Conservation (phyloP, 2,329 filamentous ascomycete species). For the Colletotrichum lini region DNA sequence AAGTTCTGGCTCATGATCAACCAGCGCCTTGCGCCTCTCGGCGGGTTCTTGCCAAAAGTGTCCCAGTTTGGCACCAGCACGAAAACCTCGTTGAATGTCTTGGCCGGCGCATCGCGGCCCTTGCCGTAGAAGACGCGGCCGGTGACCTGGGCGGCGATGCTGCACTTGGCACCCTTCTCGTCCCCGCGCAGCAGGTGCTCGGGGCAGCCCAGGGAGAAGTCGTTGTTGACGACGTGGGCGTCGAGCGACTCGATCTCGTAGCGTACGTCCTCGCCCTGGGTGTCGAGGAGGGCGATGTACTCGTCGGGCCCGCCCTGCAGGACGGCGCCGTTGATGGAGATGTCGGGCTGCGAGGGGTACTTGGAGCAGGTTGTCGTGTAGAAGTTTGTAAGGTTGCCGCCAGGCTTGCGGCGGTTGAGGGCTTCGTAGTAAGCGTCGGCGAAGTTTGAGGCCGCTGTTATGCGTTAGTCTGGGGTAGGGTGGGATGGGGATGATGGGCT, state of each 20-base stretch:
- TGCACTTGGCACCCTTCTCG: conserved; percentile 71
- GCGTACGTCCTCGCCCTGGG: conserved; percentile 69
- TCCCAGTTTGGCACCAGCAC: conserved; percentile 85
- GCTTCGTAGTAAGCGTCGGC: conserved; percentile 81
- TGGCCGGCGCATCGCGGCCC: conserved; percentile 72
- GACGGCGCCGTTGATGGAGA: conserved; percentile 84
- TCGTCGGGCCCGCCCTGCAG: conserved; percentile 71
- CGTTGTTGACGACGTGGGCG: conserved; percentile 82
- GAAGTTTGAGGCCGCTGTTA: conserved; percentile 78
- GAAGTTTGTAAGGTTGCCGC: conserved; percentile 74
- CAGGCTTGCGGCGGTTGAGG: conserved; percentile 77
- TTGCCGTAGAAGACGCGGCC: conserved; percentile 80
- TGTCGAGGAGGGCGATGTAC: conserved; percentile 78
- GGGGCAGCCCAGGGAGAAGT: conserved; percentile 71
- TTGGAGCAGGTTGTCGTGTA: conserved; percentile 75
- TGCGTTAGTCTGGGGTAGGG: conserved; percentile 12
- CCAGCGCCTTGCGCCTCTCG: conserved; percentile 70
- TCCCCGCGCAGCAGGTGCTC: conserved; percentile 58
- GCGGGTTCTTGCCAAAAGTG: conserved; percentile 65
- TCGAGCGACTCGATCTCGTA: conserved; percentile 85
- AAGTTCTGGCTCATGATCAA: conserved; percentile 82
- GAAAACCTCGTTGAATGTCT: conserved; percentile 85
- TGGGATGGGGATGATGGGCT: not conserved
- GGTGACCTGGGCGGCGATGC: conserved; percentile 80
- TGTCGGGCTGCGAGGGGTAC: conserved; percentile 73